Percentiles rank a stretch among this genome's conserved stretches.
Evolutionary conservation across 2,329 filamentous ascomycete genomes (phyloP).

Genomic region (Fusarium chaquense): DNA sequence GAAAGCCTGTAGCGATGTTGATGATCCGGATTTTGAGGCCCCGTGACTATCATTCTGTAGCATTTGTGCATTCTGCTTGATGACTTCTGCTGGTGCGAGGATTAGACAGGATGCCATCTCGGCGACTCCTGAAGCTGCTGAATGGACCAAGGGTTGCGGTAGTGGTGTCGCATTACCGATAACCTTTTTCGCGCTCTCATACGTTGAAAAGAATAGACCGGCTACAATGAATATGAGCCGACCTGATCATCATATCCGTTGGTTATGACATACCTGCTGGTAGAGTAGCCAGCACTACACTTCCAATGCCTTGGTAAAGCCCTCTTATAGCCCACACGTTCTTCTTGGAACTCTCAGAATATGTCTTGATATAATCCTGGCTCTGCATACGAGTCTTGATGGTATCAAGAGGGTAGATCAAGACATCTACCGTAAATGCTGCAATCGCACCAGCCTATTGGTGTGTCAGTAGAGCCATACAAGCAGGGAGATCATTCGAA

Average conservation of each 20-base stretch:
- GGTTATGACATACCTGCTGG: slow-evolving; percentile 74
- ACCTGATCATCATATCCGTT: not conserved
- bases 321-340: slow-evolving; percentile 72
- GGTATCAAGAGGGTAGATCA: slow-evolving; percentile 90
- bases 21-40: slow-evolving; percentile 35
- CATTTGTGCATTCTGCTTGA: slow-evolving; percentile 96
- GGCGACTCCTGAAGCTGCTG: slow-evolving; percentile 77
- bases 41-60: slow-evolving; percentile 56
- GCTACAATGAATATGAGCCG: slow-evolving; percentile 59
- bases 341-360: slow-evolving; percentile 67
- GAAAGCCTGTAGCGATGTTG: slow-evolving; percentile 63
- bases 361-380: slow-evolving; percentile 77
- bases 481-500: fast-evolving
- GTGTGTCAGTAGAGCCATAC: slow-evolving; percentile 17
- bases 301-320: slow-evolving; percentile 88
- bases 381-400: slow-evolving; percentile 89
- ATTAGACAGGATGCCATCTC: slow-evolving; percentile 89
- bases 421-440: slow-evolving; percentile 85
- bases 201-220: slow-evolving; percentile 90
- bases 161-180: slow-evolving; percentile 67
- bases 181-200: slow-evolving; percentile 78
- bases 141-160: slow-evolving; percentile 77
- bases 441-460: slow-evolving; percentile 83
- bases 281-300: slow-evolving; percentile 86
- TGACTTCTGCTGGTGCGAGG: slow-evolving; percentile 87